A percentile compares a stretch with the other conserved stretches of the same genome.
These are phyloP conservation scores for Aspergillus thermomutatus DNA, from an alignment of 2,329 filamentous ascomycete species.

Conservation along the genomic window DNA sequence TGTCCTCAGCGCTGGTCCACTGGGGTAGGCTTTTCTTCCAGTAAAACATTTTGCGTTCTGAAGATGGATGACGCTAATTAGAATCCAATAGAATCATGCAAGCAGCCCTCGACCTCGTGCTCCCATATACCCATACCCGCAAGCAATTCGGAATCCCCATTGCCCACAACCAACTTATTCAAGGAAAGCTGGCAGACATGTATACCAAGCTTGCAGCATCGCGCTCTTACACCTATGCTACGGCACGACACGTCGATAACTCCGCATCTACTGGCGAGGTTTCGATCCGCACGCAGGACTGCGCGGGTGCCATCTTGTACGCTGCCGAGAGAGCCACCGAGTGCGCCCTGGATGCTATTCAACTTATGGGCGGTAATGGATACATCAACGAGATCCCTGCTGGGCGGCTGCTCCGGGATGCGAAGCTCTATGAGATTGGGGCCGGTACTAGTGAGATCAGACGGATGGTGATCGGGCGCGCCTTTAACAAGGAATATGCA, in stretches of 20 bases:
- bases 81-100: conserved; percentile 68
- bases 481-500: conserved; percentile 82
- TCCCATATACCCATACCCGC: conserved; percentile 85
- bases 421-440: conserved; percentile 90
- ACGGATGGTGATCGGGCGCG: conserved; percentile 88
- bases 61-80: not conserved
- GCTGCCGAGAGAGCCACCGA: conserved; percentile 85
- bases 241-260: conserved; percentile 77
- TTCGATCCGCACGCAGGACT: conserved; percentile 78
- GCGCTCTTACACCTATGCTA: conserved; percentile 81
- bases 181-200: conserved; percentile 94
- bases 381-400: conserved; percentile 95
- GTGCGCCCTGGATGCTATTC: conserved; percentile 80
- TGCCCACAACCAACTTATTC: conserved; percentile 87
- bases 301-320: conserved; percentile 89
- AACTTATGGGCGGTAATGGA: conserved; percentile 90
- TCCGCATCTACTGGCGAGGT: conserved; percentile 44
- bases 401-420: conserved; percentile 74
- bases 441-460: conserved; percentile 93
- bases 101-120: conserved; percentile 75
- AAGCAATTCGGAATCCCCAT: conserved; percentile 86
- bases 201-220: conserved; percentile 88
- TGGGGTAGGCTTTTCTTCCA: conserved; percentile 54
- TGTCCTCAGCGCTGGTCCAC: conserved; percentile 82
- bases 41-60: not conserved